Conservation (phyloP, 2,329 filamentous ascomycete genomes). For the Cercospora sp. region DNA sequence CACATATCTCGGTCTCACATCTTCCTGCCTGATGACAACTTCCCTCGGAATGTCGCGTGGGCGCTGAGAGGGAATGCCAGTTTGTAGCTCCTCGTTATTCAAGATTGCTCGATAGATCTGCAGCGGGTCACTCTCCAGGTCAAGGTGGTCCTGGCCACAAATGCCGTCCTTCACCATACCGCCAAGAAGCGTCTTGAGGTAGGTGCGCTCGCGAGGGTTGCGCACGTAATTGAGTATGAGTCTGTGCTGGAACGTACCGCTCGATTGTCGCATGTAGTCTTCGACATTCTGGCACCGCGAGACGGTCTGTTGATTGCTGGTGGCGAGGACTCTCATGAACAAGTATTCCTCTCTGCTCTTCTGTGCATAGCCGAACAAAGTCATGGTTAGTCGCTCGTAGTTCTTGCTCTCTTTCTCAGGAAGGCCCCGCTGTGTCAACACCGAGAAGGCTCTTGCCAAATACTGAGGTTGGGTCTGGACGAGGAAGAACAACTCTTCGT, state of each 20-base stretch:
- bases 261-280: slow-evolving; percentile 71
- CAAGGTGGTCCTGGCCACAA: slow-evolving; percentile 84
- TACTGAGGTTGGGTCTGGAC: slow-evolving; percentile 97
- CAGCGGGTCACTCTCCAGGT: slow-evolving; percentile 94
- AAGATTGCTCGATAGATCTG: slow-evolving; percentile 95
- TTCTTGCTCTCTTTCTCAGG: slow-evolving; percentile 90
- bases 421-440: slow-evolving; percentile 77
- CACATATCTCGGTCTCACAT: slow-evolving; percentile 90
- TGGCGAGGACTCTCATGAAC: slow-evolving; percentile 80
- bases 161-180: slow-evolving; percentile 87
- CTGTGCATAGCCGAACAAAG: slow-evolving; percentile 93
- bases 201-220: slow-evolving; percentile 89
- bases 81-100: slow-evolving; percentile 95
- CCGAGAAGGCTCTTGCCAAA: slow-evolving; percentile 81
- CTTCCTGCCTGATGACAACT: slow-evolving; percentile 90
- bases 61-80: slow-evolving; percentile 77
- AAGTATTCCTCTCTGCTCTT: slow-evolving; percentile 97
- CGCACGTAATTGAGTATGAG: slow-evolving; percentile 84
- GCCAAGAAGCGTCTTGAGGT: slow-evolving; percentile 80
- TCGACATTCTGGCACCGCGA: slow-evolving; percentile 71
- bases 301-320: slow-evolving; percentile 83
- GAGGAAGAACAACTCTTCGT: slow-evolving; percentile 96
- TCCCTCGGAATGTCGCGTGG: slow-evolving; percentile 85
- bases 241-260: slow-evolving; percentile 91
- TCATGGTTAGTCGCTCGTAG: slow-evolving; percentile 92